These are phyloP conservation scores for Trichoderma simmonsii DNA, from an alignment of 2,329 filamentous ascomycete species.

Conservation along the genomic window DNA sequence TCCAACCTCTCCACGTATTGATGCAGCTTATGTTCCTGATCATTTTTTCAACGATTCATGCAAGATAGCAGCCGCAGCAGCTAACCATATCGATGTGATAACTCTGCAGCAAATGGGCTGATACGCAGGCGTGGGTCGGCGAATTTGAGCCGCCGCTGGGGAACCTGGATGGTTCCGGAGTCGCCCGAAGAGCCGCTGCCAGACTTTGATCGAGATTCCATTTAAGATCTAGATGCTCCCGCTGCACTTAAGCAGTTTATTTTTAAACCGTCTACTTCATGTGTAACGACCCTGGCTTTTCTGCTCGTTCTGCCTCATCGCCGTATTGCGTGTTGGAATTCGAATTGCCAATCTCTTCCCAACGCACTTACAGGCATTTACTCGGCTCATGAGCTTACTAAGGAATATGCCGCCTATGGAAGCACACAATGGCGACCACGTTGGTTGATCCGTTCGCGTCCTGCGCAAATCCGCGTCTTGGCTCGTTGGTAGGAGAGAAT, in stretches of 20 bases:
- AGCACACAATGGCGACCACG: not conserved
- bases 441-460: not conserved
- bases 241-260: not conserved
- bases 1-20: not conserved
- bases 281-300: not conserved
- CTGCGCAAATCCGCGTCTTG: not conserved
- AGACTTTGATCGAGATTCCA: conserved; percentile 3
- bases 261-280: not conserved
- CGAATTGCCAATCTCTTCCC: not conserved
- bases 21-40: not conserved
- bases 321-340: not conserved
- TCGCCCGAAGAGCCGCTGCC: conserved; percentile 3
- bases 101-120: not conserved
- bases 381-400: not conserved
- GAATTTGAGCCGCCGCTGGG: not conserved
- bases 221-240: conserved; percentile 6
- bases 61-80: not conserved
- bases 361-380: not conserved
- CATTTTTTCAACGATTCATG: not conserved
- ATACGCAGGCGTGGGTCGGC: not conserved
- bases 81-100: not conserved
- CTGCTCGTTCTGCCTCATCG: not conserved
- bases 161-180: conserved; percentile 13
- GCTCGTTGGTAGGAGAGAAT: not conserved
- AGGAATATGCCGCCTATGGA: not conserved